Base-by-base conservation (phyloP, 768 basidiomycete species). In the Pleurotus ostreatus region DNA sequence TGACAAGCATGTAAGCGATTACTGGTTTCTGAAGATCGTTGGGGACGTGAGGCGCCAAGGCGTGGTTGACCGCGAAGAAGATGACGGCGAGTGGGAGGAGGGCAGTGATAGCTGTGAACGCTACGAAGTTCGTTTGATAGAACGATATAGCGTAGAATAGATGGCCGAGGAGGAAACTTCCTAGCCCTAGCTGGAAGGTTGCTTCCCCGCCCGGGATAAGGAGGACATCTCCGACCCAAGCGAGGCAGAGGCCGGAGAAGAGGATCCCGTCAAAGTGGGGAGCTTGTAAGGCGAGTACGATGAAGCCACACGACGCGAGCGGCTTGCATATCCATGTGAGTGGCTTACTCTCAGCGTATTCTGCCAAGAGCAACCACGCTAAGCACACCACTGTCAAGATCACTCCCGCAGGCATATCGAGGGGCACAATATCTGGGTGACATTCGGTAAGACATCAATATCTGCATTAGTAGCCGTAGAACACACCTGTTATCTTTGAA, bases 11-110 rank as follows among this genome's bases (percentile, higher is more conserved):
- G 51, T 53, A 53, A 12, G 51, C 51, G 22, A 53, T 34, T 18
- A 53, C 51, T 16, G 51, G 51, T 20, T 11, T 38, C 38, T 53
- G 51, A 8, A 53, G 51, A 3, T 41, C 51, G 18, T 53, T 22
- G 15, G 51, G 51, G 15, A 53, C 51, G 20, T 25, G 51, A 11
- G 51, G 39, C 5, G 39, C 34, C 39, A 53, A 41, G 12, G 23
- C 51, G n/a, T 53, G 51, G 51, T 43, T 53, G 9, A 53, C 51
- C 15, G 51, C 39, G 51, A 53, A 53, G 22, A 53, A 53, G n/a
- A 53, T 53, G 51, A 25, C 11, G 16, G 39, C 51, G 18, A 53
- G 51, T 9, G 51, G 51, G 39, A 53, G 15, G 8, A 53, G 51
- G 18, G 51, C 26, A 39, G 41, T n/a, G 37, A 53, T 41, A 23